A percentile compares a stretch with the other conserved stretches of the same genome.
These are phyloP conservation scores for Myxozyma lipomycoides DNA, from an alignment of 805 yeast genomes.

Conservation along the genomic window DNA sequence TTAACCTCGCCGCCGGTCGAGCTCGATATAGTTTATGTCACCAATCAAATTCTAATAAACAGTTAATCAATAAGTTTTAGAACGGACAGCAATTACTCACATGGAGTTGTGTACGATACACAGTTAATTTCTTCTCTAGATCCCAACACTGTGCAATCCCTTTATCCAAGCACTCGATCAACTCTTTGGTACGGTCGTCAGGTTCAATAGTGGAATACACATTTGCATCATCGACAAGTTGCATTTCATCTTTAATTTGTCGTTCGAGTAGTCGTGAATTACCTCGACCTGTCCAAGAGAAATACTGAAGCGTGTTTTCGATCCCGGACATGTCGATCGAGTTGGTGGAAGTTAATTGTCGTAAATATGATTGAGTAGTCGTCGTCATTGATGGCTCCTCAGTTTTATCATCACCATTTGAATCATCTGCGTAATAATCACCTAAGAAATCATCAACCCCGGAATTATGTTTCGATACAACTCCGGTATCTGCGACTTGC, in stretches of 20 bases:
- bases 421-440: background rate
- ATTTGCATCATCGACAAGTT: constrained; percentile 56
- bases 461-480: background rate
- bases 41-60: background rate
- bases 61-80: no score
- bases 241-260: constrained; percentile 59
- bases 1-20: background rate
- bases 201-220: constrained; percentile 53
- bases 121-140: constrained; percentile 51
- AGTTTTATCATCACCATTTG: background rate
- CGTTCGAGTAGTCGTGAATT: constrained; percentile 55
- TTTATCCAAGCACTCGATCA: constrained; percentile 43
- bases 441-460: constrained; percentile 1
- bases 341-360: constrained; percentile 11
- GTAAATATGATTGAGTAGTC: constrained; percentile 11
- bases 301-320: constrained; percentile 69
- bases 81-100: constrained; percentile 7
- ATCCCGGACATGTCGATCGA: constrained; percentile 35
- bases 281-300: constrained; percentile 71
- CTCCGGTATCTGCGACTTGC: no score
- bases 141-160: constrained; percentile 53
- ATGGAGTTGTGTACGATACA: constrained; percentile 20
- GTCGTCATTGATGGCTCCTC: background rate
- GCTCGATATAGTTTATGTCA: background rate
- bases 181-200: constrained; percentile 43